Percentiles rank a stretch among this genome's conserved stretches.
These are phyloP conservation scores for Cornus suecica DNA, from an alignment of 148 eudicot species.

Conservation along the genomic window DNA sequence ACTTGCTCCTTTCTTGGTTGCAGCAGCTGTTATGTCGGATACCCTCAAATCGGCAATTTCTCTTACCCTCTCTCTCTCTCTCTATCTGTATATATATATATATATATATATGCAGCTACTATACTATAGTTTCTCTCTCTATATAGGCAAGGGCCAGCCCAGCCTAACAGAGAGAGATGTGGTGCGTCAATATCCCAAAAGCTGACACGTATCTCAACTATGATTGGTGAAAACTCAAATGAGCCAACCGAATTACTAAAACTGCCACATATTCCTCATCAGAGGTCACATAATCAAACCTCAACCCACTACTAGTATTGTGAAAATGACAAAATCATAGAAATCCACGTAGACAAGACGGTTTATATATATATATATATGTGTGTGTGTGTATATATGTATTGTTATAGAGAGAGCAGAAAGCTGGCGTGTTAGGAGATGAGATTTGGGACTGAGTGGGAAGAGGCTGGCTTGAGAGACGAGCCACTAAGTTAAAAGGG, in stretches of 20 bases:
- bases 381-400: too few species aligned
- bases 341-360: neutral
- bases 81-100: neutral
- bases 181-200: neutral
- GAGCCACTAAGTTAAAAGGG: neutral
- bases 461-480: neutral
- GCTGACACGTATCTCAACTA: neutral
- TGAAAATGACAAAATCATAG: neutral
- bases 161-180: neutral
- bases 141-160: neutral
- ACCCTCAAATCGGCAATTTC: neutral
- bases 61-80: neutral
- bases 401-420: too few species aligned
- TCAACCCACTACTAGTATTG: neutral
- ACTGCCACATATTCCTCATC: neutral
- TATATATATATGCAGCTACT: neutral
- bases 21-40: constrained; percentile 8
- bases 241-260: constrained; percentile 1
- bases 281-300: neutral
- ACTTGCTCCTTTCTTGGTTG: constrained; percentile 1
- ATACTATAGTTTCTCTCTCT: too few species aligned
- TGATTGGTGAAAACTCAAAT: neutral
- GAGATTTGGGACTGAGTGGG: neutral
- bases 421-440: neutral
- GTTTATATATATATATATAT: too few species aligned